Evolutionary conservation across 441 rosid genomes (phyloP), one percentile per base, ranked within the genome.

Genomic region (Jatropha podagrica): DNA sequence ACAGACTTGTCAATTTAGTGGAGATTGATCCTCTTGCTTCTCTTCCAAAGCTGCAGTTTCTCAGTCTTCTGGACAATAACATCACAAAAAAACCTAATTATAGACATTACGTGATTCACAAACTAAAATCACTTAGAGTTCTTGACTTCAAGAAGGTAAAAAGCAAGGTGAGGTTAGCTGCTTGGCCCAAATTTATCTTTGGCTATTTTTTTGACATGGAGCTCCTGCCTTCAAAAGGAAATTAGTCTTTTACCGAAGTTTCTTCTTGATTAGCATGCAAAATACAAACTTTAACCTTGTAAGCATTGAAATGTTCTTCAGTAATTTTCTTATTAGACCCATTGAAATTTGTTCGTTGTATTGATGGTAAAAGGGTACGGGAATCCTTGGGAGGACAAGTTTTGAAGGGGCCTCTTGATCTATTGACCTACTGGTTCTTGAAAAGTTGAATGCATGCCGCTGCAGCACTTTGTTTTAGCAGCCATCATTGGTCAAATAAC

Each of bases 11-110:
- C 84, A 96, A 96, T 88, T 87, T 96, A 86, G 95, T 83, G 70
- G 99, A 96, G 86, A 94, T 96, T 69, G 99, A 96, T 82, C 98
- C 99, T 76, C 92, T 96, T 65, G 79, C 92, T 51, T 92, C 99
- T 63, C 87, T 96, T 51, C 87, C 91, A 7, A 92, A 90, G 87
- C 92, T 96, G 85, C 96, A 88, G 80, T 89, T 88, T 85, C 97
- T 96, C 70, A 89, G 92, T 80, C 88, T 94, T 41, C 83, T 96
- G 92, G 97, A 96, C 82, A 96, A 94, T 75, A 94, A 85, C 77
- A 86, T 96, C 79, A 92, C 97, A 20, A 96, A 96, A 70, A 91
- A 91, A 74, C 92, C 97, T 9, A 96, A 92, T 74, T 96, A 96
- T 72, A 87, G 99, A 79, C 84, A 94, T 56, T 96, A 96, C 65